Base-by-base conservation (phyloP, 2,329 filamentous ascomycete genomes). In the Didymella keratinophila region DNA sequence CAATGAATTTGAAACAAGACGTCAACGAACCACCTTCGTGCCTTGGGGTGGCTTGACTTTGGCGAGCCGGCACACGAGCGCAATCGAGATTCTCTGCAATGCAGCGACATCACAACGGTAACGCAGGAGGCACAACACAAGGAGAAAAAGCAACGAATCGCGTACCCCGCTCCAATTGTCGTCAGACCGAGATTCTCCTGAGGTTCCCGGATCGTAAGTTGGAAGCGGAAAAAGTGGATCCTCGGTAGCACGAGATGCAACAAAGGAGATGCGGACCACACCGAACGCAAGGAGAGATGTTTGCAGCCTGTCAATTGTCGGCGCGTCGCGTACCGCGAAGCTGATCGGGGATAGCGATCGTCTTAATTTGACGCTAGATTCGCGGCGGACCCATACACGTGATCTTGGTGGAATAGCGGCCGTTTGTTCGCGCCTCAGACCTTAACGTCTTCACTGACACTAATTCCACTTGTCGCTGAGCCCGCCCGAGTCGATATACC, bases 401-500 rank as follows among this genome's bases (percentile, higher is more conserved):
- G 61, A 64, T 54, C 18, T 1, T 49, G 23, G 44, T 56, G 27
- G 44, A 50, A 53, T 45, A 56, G 53, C 47, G 55, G 52, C 58
- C 48, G 58, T 57, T 57, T 62, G 58, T 64, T 61, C 61, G 58
- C 49, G 58, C 59, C 53, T 63, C 63, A 45, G 53, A 62, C 57
- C 63, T 63, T 61, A 60, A 71, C 70, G 58, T 65, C 64, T 62
- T 61, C 55, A 51, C 32, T 34, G 45, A 61, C 66, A 56, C 64
- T 63, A 51, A 62, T 58, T 60, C 60, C 63, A 66, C 66, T 64
- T 63, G 58, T 65, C 57, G 54, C 57, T 56, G 60, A 57, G 46
- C 60, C 60, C 56, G 39, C 52, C 44, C 59, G 55, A 52, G 56
- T 56, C 54, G 49, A 52, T 61, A 60, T 56, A 59, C 45, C 41